Evolutionary conservation across 345 rosid species (phyloP).

Genomic region (Turnera subulata): DNA sequence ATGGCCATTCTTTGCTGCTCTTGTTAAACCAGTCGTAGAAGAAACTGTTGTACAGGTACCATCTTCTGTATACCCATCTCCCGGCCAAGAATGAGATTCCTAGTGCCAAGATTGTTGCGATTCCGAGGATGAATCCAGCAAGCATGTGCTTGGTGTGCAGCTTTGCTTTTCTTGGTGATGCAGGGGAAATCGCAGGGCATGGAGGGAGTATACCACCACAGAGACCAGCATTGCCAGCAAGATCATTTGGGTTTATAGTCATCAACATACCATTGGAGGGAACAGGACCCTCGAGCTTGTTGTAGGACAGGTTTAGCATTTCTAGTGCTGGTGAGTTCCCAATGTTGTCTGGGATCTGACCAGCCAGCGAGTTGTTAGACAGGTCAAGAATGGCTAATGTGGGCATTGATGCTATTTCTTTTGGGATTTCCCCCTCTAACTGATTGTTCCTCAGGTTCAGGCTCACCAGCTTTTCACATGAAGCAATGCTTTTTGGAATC

Average conservation of each 20-base stretch:
- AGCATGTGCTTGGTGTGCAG: slow-evolving; percentile 46
- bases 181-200: slow-evolving; percentile 36
- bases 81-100: slow-evolving; percentile 44
- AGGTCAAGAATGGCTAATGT: slow-evolving; percentile 83
- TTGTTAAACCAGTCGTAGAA: slow-evolving; percentile 41
- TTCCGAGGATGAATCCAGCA: slow-evolving; percentile 59
- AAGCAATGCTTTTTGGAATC: slow-evolving; percentile 80
- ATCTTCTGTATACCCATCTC: slow-evolving; percentile 45
- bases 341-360: slow-evolving; percentile 65
- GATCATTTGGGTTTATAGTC: slow-evolving; percentile 75
- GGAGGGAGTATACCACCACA: slow-evolving; percentile 81
- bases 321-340: slow-evolving; percentile 83
- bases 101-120: slow-evolving; percentile 48
- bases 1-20: slow-evolving; percentile 75
- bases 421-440: slow-evolving; percentile 66
- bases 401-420: slow-evolving; percentile 65
- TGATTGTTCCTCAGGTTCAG: slow-evolving; percentile 61
- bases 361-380: slow-evolving; percentile 72
- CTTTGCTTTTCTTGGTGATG: slow-evolving; percentile 36
- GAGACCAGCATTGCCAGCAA: slow-evolving; percentile 65
- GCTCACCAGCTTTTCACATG: slow-evolving; percentile 70
- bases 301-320: slow-evolving; percentile 70
- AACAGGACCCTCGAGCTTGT: slow-evolving; percentile 76
- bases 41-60: slow-evolving; percentile 51
- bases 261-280: slow-evolving; percentile 67